A percentile compares a stretch with the other conserved stretches of the same genome.
These are phyloP conservation scores for Ascomycota sp. DNA, from an alignment of 2,329 filamentous ascomycete species.

Conservation along the genomic window DNA sequence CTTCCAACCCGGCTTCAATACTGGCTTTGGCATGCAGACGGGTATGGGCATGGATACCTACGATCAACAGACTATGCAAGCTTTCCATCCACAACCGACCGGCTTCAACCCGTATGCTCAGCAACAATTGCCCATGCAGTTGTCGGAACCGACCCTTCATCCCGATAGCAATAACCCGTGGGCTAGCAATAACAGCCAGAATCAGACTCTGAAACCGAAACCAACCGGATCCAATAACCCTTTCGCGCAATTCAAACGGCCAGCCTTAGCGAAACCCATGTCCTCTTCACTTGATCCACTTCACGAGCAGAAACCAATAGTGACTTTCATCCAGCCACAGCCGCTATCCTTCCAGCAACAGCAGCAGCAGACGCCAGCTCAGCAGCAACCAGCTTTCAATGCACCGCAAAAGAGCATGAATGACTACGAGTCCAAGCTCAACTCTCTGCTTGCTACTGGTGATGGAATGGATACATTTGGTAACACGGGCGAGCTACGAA, in stretches of 20 bases:
- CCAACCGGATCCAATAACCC: constrained; percentile 96
- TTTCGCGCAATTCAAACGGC: constrained; percentile 59
- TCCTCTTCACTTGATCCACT: constrained; percentile 56
- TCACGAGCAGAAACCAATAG: constrained; percentile 66
- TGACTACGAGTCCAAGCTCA: constrained; percentile 56
- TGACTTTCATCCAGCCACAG: constrained; percentile 28
- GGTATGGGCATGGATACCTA: constrained; percentile 54
- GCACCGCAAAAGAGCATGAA: constrained; percentile 32
- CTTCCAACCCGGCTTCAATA: constrained; percentile 38
- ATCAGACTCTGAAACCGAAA: constrained; percentile 51
- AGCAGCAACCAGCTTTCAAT: constrained; percentile 16
- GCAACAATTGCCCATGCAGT: constrained; percentile 16
- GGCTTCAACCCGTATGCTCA: constrained; percentile 34
- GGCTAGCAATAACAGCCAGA: constrained; percentile 42
- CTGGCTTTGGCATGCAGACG: constrained; percentile 46
- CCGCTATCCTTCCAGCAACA: constrained; percentile 18
- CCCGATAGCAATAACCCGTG: constrained; percentile 90
- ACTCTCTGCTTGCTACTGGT: constrained; percentile 64
- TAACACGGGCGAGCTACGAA: constrained; percentile 88
- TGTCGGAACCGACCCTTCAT: constrained; percentile 41
- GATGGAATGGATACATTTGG: constrained; percentile 96
- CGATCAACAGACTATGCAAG: constrained; percentile 24
- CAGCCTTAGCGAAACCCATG: constrained; percentile 29
- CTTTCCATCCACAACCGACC: constrained; percentile 29
- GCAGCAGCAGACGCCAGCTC: constrained; percentile 20